A percentile compares a stretch with the other conserved stretches of the same genome.
These are phyloP conservation scores for Auxenochlorella pyrenoidosa DNA, from an alignment of 139 green algal genomes.

Conservation along the genomic window DNA sequence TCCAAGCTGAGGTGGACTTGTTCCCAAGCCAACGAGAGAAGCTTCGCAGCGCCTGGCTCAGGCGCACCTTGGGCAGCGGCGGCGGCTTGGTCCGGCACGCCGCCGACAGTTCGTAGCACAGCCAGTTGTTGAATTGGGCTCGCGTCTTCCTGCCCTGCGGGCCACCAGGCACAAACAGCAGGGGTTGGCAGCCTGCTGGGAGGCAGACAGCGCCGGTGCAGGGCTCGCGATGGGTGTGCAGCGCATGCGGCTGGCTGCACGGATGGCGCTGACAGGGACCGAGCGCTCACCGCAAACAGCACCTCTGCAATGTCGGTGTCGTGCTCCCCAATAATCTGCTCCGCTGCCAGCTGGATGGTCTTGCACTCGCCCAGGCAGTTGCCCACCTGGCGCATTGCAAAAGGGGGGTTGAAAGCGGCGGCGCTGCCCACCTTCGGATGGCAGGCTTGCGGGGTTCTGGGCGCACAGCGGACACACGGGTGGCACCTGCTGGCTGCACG, in stretches of 20 bases:
- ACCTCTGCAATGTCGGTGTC: constrained; percentile 78
- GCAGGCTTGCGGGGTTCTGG: neutral
- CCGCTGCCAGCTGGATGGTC: constrained; percentile 76
- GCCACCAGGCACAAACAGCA: too few species aligned
- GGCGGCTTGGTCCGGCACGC: constrained; percentile 69
- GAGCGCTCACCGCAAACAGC: constrained; percentile 55
- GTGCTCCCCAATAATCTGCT: constrained; percentile 66
- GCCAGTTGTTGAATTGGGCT: constrained; percentile 65
- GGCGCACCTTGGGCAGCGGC: constrained; percentile 54
- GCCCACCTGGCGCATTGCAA: constrained; percentile 38
- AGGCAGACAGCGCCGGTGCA: neutral
- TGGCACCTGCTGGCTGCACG: neutral
- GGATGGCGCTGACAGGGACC: too few species aligned
- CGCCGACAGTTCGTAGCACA: constrained; percentile 72
- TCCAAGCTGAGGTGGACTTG: too few species aligned
- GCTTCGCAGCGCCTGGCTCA: too few species aligned
- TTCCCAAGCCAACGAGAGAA: too few species aligned
- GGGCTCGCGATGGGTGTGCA: neutral
- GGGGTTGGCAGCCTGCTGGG: neutral
- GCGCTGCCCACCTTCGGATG: neutral
- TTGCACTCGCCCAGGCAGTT: constrained; percentile 76
- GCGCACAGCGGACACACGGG: neutral
- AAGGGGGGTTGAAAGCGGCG: neutral
- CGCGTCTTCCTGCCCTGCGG: constrained; percentile 41
- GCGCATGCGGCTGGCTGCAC: too few species aligned